A percentile compares a stretch with the other conserved stretches of the same genome.
These are phyloP conservation scores for Drechslerella coelobrocha DNA, from an alignment of 2,329 filamentous ascomycete species.

Conservation along the genomic window DNA sequence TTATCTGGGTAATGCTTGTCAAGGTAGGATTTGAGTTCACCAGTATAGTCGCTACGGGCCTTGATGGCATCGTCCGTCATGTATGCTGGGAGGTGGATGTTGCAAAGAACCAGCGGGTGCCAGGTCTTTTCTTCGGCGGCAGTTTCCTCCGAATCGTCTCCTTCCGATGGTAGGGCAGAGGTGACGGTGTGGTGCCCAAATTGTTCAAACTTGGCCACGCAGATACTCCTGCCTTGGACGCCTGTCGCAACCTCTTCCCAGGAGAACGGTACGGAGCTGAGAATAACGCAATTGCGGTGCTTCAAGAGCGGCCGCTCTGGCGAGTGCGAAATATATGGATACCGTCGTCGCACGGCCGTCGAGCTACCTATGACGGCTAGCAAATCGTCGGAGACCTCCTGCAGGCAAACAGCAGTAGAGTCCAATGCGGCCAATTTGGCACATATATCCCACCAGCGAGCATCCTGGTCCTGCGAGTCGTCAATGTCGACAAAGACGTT, in stretches of 20 bases:
- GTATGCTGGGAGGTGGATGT: constrained; percentile 69
- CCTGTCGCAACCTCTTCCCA: constrained; percentile 66
- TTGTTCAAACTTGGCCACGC: constrained; percentile 61
- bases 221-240: constrained; percentile 66
- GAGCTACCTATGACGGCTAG: constrained; percentile 65
- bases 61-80: constrained; percentile 67
- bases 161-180: constrained; percentile 49
- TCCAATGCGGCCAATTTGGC: constrained; percentile 56
- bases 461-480: constrained; percentile 58
- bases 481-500: constrained; percentile 60
- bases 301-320: constrained; percentile 67
- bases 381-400: constrained; percentile 72
- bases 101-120: constrained; percentile 63
- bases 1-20: constrained; percentile 58
- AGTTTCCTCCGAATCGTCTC: constrained; percentile 51
- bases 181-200: constrained; percentile 54
- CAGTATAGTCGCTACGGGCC: constrained; percentile 66
- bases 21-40: constrained; percentile 63
- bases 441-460: constrained; percentile 56
- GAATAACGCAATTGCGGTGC: constrained; percentile 67
- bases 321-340: constrained; percentile 67
- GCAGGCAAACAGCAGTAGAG: constrained; percentile 61
- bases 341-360: constrained; percentile 61
- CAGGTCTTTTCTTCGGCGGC: constrained; percentile 51
- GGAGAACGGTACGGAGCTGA: constrained; percentile 61